Conservation (phyloP, 2,329 filamentous ascomycete genomes). For the Dichotomopilus funicola region DNA sequence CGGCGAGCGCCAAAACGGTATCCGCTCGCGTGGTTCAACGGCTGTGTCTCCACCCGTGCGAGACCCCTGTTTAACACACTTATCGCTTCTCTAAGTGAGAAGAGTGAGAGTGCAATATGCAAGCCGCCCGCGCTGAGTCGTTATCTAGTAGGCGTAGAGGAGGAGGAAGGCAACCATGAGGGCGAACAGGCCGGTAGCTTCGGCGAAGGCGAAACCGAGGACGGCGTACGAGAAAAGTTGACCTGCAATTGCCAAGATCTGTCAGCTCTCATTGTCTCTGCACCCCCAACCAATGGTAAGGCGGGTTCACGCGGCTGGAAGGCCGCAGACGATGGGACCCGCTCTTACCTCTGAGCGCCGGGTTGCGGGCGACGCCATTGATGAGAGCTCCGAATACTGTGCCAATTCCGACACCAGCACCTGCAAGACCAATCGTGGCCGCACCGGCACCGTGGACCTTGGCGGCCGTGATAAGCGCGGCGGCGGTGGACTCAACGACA, state of each 20-base stretch:
- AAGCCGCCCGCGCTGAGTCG: not conserved
- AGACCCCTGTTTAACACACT: not conserved
- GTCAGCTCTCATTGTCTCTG: slow-evolving; percentile 8
- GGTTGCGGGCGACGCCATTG: slow-evolving; percentile 23
- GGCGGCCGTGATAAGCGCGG: slow-evolving; percentile 21
- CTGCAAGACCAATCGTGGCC: slow-evolving; percentile 23
- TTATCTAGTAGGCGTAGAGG: slow-evolving; percentile 23
- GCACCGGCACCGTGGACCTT: slow-evolving; percentile 23
- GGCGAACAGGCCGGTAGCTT: slow-evolving; percentile 55
- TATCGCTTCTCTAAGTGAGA: not conserved
- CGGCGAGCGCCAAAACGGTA: slow-evolving; percentile 3
- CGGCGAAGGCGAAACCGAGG: slow-evolving; percentile 58
- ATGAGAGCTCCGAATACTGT: slow-evolving; percentile 22
- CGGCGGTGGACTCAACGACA: slow-evolving; percentile 25
- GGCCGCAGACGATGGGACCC: not conserved
- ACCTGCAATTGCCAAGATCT: slow-evolving; percentile 10
- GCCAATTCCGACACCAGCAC: slow-evolving; percentile 24
- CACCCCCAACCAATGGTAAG: not conserved
- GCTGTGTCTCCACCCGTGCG: slow-evolving; percentile 7
- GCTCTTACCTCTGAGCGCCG: slow-evolving; percentile 19
- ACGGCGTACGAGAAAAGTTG: slow-evolving; percentile 51
- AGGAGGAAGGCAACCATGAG: slow-evolving; percentile 30
- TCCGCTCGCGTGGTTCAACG: slow-evolving; percentile 5
- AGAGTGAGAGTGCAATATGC: not conserved
- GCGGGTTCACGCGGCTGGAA: not conserved